phyloP scores from a whole-genome alignment of 441 rosid genomes.

The Mallotus repandus region DNA sequence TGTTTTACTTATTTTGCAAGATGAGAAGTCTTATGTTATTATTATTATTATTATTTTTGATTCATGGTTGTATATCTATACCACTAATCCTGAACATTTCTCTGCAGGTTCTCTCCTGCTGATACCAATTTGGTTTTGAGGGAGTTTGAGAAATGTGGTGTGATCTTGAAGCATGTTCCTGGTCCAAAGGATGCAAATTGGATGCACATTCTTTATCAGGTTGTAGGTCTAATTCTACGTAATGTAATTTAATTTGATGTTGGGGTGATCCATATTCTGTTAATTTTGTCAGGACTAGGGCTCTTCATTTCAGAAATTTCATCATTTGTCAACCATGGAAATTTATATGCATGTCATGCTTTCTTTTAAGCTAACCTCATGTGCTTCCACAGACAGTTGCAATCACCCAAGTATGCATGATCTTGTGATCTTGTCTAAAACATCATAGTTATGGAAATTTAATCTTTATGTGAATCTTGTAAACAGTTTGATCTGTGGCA shows the following conservation, averaged over 20 bases:
- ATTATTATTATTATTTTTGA: background rate
- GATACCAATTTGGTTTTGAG: conserved; percentile 90
- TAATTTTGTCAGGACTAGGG: background rate
- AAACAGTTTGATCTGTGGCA: background rate
- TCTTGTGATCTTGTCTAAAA: background rate
- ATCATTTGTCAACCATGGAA: background rate
- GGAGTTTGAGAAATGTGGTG: conserved; percentile 91
- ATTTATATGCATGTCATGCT: background rate
- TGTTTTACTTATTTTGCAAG: conserved; percentile 2
- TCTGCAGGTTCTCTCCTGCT: conserved; percentile 73
- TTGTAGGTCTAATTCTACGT: conserved; percentile 39
- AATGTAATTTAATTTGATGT: background rate
- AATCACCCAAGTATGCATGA: background rate
- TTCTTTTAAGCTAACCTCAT: background rate
- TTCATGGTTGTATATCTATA: conserved; percentile 1
- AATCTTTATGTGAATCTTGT: background rate
- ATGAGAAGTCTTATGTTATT: background rate
- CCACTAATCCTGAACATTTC: conserved; percentile 12
- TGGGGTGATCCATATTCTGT: background rate
- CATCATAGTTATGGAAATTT: background rate
- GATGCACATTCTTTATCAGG: conserved; percentile 97
- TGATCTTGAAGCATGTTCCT: conserved; percentile 85
- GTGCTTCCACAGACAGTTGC: background rate
- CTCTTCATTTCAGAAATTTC: background rate
- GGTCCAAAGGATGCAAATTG: conserved; percentile 97